Percentiles rank a stretch among this genome's conserved stretches.
phyloP scores from a whole-genome alignment of 1,284 basidiomycete species.

The Athelia sp. region DNA sequence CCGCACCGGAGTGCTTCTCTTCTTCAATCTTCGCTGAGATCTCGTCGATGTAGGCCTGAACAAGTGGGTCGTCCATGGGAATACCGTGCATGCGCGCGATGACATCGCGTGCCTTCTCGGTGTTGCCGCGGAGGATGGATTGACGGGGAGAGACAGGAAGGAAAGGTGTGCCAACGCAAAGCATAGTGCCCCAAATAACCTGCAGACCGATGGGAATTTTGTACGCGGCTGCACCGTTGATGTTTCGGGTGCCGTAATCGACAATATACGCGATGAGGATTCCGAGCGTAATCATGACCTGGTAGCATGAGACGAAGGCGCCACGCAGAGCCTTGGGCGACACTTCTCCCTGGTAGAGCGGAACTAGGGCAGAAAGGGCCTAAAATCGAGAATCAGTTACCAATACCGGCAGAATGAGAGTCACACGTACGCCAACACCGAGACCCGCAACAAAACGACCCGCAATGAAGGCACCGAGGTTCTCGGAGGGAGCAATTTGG shows the following conservation, averaged over 20 bases:
- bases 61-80: slow-evolving; percentile 40
- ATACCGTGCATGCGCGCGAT: slow-evolving; percentile 53
- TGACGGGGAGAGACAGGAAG: slow-evolving; percentile 87
- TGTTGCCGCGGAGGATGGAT: slow-evolving; percentile 71
- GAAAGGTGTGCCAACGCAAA: slow-evolving; percentile 56
- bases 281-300: slow-evolving; percentile 83
- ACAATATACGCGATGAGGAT: slow-evolving; percentile 74
- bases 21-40: slow-evolving; percentile 68
- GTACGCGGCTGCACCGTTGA: slow-evolving; percentile 59
- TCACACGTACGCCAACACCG: slow-evolving; percentile 72
- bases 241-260: slow-evolving; percentile 70
- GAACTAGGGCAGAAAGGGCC: neutral
- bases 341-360: slow-evolving; percentile 9
- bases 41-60: slow-evolving; percentile 62
- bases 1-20: slow-evolving; percentile 51
- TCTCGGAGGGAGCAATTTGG: slow-evolving; percentile 50
- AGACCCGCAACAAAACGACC: slow-evolving; percentile 84
- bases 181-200: slow-evolving; percentile 62
- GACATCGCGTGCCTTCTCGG: slow-evolving; percentile 57
- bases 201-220: slow-evolving; percentile 79
- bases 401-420: slow-evolving; percentile 29
- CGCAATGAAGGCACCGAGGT: slow-evolving; percentile 57
- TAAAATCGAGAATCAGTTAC: neutral
- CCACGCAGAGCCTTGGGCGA: slow-evolving; percentile 75
- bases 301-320: slow-evolving; percentile 78